Evolutionary conservation across 169 alveolate species (phyloP), one percentile per base, ranked within the genome.

Genomic region (Perkinsus olseni): DNA sequence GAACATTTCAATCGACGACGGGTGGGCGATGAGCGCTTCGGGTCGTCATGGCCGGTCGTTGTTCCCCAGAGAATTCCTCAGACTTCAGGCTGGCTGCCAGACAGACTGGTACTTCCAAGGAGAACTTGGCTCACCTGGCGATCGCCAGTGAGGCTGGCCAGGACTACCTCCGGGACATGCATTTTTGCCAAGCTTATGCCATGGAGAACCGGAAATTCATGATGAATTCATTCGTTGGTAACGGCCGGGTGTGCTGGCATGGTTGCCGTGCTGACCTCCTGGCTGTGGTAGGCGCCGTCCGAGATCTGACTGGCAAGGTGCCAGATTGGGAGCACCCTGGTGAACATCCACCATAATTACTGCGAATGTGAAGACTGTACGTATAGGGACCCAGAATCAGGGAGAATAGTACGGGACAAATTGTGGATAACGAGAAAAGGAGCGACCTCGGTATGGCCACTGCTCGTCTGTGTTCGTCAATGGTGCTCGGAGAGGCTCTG

Each of bases 371-470:
- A 96, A 92, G 74, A 34, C 39, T 95, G 96, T 28, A 38, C 74
- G 21, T 94, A 92, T 94, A 39, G 91, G 74, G 95, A 95, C 45
- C 91, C 93, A 50, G 34, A 8, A 28, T 38, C 94, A 24, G 94
- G 94, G 38, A 93, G 93, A 91, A 93, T 93, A n/a, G 93, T 92
- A 91, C 95, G 82, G 91, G 96, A 96, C 38, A 50, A 94, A 40
- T 93, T 96, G 93, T 96, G 95, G 95, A 95, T 96, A 28, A 96
- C 97, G 6, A 94, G 96, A 50, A 96, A 96, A 91, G 97, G 97
- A 36, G 95, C 96, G 39, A 95, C 96, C 4, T 94, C 96, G 13
- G 94, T 95, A 38, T 94, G 82, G 39, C 39, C n/a, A 74, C 20
- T 11, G 74, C 74, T 11, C 74, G 74, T 20, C 74, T 48, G n/a